phyloP scores from a whole-genome alignment of 805 yeast genomes.

The Metschnikowia henanensis region DNA sequence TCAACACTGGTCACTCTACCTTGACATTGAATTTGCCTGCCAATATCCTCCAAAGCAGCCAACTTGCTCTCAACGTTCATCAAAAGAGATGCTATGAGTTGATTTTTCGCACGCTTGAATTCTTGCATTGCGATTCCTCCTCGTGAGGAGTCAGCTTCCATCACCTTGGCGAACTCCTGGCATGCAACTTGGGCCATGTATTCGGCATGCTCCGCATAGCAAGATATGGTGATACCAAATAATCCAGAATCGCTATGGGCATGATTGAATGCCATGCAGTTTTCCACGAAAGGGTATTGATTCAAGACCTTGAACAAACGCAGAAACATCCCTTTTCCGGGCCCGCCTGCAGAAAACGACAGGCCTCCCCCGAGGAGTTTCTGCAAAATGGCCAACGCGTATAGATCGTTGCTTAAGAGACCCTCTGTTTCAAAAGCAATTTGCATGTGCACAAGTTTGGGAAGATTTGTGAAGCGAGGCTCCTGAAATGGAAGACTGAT shows the following conservation, averaged over 20 bases:
- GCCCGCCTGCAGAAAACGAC: constrained; percentile 97
- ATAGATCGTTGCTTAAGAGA: constrained; percentile 79
- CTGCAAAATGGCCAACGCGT: constrained; percentile 88
- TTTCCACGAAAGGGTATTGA: constrained; percentile 88
- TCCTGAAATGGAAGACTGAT: constrained; percentile 36
- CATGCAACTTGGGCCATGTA: constrained; percentile 79
- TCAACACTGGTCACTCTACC: constrained; percentile 70
- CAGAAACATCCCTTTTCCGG: constrained; percentile 98
- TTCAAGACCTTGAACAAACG: constrained; percentile 88
- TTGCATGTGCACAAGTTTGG: constrained; percentile 82
- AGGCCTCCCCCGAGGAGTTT: constrained; percentile 96
- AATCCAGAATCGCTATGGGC: constrained; percentile 88
- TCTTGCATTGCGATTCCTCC: constrained; percentile 70
- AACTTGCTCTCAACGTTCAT: constrained; percentile 93
- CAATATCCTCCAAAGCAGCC: constrained; percentile 94
- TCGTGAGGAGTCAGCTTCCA: constrained; percentile 34
- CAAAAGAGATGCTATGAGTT: constrained; percentile 78
- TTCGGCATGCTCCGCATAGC: constrained; percentile 84
- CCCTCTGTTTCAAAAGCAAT: constrained; percentile 88
- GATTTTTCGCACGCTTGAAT: constrained; percentile 89
- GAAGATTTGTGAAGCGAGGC: constrained; percentile 49
- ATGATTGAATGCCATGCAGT: constrained; percentile 85
- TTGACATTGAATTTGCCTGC: constrained; percentile 89
- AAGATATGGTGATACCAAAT: constrained; percentile 84
- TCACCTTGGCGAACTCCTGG: constrained; percentile 35